Percentiles rank a stretch among this genome's conserved stretches.
Evolutionary conservation across 2,329 filamentous ascomycete species (phyloP).

Genomic region (Pestalotiopsis sp.): DNA sequence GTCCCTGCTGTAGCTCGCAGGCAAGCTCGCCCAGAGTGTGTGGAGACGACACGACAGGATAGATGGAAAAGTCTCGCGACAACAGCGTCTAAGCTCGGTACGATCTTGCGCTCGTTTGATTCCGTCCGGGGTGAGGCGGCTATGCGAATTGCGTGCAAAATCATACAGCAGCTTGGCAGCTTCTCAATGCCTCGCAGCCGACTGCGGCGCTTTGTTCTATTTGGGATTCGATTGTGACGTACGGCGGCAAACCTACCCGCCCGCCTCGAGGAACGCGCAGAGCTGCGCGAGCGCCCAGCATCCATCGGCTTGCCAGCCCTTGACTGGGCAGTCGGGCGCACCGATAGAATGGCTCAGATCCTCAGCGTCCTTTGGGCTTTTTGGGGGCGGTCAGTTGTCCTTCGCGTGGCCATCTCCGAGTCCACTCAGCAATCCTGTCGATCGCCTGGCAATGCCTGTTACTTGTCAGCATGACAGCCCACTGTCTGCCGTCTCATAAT

Average conservation of each 20-base stretch:
- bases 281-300: slow-evolving; percentile 1
- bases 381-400: neutral
- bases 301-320: neutral
- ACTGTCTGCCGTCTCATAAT: neutral
- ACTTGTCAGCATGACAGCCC: neutral
- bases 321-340: neutral
- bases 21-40: neutral
- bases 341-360: slow-evolving; percentile 3
- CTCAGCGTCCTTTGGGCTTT: neutral
- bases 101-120: neutral
- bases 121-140: neutral
- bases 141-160: neutral
- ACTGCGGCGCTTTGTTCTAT: slow-evolving; percentile 8
- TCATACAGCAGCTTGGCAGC: neutral
- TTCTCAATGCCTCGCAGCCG: neutral
- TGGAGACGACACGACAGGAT: neutral
- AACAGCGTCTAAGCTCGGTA: no score
- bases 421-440: neutral
- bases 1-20: neutral
- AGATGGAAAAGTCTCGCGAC: neutral
- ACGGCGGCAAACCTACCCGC: slow-evolving; percentile 13
- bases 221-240: slow-evolving; percentile 2
- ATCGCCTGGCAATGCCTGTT: neutral
- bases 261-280: slow-evolving; percentile 2
- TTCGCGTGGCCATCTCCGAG: neutral